These are phyloP conservation scores for Thielaviopsis euricoi DNA, from an alignment of 2,329 filamentous ascomycete species.

Conservation along the genomic window DNA sequence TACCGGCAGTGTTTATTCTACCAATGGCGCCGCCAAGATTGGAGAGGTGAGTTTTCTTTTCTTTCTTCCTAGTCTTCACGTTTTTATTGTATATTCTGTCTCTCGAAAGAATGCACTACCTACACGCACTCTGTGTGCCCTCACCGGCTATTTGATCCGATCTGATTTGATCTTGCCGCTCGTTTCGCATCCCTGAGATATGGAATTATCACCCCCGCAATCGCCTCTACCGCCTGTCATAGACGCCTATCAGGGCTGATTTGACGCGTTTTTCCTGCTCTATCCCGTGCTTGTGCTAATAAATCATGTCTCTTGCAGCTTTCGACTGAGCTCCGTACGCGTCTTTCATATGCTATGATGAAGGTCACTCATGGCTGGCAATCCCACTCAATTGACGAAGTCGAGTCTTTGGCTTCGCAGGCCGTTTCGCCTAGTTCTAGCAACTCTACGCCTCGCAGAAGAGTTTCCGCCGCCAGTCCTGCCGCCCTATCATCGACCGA, in stretches of 20 bases:
- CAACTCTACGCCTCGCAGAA: conserved; percentile 36
- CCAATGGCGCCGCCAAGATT: conserved; percentile 48
- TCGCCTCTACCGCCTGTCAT: background rate
- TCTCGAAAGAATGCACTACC: too few relatives aligned
- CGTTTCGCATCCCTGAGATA: background rate
- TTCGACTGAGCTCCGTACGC: conserved; percentile 63
- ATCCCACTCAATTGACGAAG: conserved; percentile 57
- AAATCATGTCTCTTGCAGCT: conserved; percentile 31
- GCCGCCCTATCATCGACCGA: conserved; percentile 9
- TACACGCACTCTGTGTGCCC: too few relatives aligned
- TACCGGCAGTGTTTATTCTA: conserved; percentile 38
- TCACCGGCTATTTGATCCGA: too few relatives aligned
- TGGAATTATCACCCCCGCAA: background rate
- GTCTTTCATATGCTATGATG: conserved; percentile 82
- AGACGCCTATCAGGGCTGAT: background rate
- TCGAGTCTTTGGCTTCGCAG: conserved; percentile 58
- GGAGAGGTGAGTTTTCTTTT: conserved; percentile 30
- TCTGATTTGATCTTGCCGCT: background rate
- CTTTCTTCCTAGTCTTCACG: too few relatives aligned
- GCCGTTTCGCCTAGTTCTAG: conserved; percentile 46
- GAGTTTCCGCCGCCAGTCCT: conserved; percentile 38
- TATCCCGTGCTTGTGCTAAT: background rate
- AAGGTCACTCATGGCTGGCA: conserved; percentile 89
- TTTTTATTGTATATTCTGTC: too few relatives aligned
- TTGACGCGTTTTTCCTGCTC: background rate